These are phyloP conservation scores for Allomyces arbusculus DNA, from an alignment of 192 early-diverging fungal species.

Conservation along the genomic window DNA sequence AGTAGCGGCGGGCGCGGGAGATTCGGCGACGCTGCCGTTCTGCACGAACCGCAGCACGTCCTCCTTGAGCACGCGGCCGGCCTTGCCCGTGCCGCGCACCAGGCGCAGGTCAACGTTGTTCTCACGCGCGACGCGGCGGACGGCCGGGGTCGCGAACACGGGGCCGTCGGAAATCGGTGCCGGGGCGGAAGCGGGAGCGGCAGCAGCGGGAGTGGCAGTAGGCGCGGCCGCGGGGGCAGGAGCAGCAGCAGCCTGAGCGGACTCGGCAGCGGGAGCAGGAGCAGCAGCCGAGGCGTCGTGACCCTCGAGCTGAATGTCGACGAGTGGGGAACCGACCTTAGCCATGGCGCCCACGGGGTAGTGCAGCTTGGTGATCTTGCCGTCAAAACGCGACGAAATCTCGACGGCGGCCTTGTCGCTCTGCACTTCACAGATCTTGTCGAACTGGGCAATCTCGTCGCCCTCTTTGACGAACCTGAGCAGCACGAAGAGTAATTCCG, in stretches of 20 bases:
- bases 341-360: slow-evolving; percentile 77
- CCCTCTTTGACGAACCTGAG: slow-evolving; percentile 82
- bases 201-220: slow-evolving; percentile 1
- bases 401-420: slow-evolving; percentile 98
- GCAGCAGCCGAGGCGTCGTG: slow-evolving; percentile 2
- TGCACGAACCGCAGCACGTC: slow-evolving; percentile 50
- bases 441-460: slow-evolving; percentile 71
- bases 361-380: slow-evolving; percentile 56
- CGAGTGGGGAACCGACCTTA: slow-evolving; percentile 69
- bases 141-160: slow-evolving; percentile 69
- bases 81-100: slow-evolving; percentile 63
- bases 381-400: slow-evolving; percentile 88
- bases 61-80: slow-evolving; percentile 76
- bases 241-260: not conserved
- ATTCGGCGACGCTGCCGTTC: not conserved
- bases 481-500: not conserved
- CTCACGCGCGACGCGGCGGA: slow-evolving; percentile 66
- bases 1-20: slow-evolving; percentile 5
- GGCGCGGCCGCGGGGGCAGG: slow-evolving; percentile 1
- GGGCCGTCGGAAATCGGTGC: slow-evolving; percentile 12
- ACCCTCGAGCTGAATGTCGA: slow-evolving; percentile 55
- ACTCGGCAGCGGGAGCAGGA: slow-evolving; percentile 1
- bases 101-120: slow-evolving; percentile 46
- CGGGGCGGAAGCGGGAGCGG: slow-evolving; percentile 1
- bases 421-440: slow-evolving; percentile 90